Evolutionary conservation across 257 asterid genomes (phyloP).

Genomic region (Paraleonurus japonicus): DNA sequence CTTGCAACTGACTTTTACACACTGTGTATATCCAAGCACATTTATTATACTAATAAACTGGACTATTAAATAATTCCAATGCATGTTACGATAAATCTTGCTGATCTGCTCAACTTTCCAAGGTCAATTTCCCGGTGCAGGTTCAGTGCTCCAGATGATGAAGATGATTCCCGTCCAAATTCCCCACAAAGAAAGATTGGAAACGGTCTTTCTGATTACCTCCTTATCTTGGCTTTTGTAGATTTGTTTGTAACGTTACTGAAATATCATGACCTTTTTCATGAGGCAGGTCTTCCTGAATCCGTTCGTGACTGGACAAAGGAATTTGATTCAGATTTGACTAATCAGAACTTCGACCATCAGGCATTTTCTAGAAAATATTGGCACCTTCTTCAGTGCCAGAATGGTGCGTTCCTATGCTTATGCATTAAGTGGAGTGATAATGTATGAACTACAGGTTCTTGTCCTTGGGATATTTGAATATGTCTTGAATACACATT

Average conservation of each 20-base stretch:
- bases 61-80: slow-evolving; percentile 1
- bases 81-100: slow-evolving; percentile 8
- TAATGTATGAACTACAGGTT: neutral
- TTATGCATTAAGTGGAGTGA: neutral
- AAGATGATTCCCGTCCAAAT: slow-evolving; percentile 44
- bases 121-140: slow-evolving; percentile 36
- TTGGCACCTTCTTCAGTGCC: slow-evolving; percentile 95
- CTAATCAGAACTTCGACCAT: slow-evolving; percentile 56
- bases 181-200: slow-evolving; percentile 63
- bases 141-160: slow-evolving; percentile 81
- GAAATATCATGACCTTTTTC: slow-evolving; percentile 15
- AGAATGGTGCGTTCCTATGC: slow-evolving; percentile 57
- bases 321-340: slow-evolving; percentile 68
- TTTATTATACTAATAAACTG: slow-evolving; percentile 10
- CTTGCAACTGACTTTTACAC: neutral
- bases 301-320: slow-evolving; percentile 85
- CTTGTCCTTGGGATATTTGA: slow-evolving; percentile 19
- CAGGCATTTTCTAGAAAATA: slow-evolving; percentile 78
- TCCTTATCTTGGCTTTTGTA: slow-evolving; percentile 27
- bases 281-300: slow-evolving; percentile 73
- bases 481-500: slow-evolving; percentile 20
- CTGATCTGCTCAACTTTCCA: slow-evolving; percentile 25
- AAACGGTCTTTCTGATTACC: slow-evolving; percentile 48
- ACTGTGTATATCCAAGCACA: neutral
- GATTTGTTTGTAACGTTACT: slow-evolving; percentile 12